Base-by-base conservation (phyloP, 805 yeast genomes). In the Spathaspora boniae region DNA sequence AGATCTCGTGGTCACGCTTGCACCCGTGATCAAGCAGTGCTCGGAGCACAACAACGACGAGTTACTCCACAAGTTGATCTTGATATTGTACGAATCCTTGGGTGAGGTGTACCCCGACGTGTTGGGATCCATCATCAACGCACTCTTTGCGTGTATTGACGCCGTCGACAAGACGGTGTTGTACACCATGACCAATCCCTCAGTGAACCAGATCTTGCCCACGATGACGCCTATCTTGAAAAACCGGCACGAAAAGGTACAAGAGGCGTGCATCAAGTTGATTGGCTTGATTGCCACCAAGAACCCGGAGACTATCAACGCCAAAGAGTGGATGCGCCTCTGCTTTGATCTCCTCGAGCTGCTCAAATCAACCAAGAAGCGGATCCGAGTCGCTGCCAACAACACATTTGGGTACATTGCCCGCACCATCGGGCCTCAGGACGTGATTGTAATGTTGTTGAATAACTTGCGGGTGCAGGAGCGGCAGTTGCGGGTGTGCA, bases 21-120 rank as follows among this genome's bases (percentile, higher is more conserved):
- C 89, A 0, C 80, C 83, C 0, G 81, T 77, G 2, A 67, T 91
- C 31, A 74, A 75, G 45, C 53, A 64, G 9, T 84, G 95, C 53
- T 74, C 70, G 6, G 50, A 50, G 15, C 60, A 52, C 15, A 83
- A 85, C 49, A 82, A 83, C 50, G 73, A 71, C 23, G 79, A 72
- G 9, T 59, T 85, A 35, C 53, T 91, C 42, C 70, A 71, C 37
- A 83, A 83, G 47, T 62, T 91, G 36, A 80, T 88, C 4, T 72
- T 84, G 16, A 80, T 89, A 11, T 63, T 93, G 22, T 87, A 83
- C 55, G 99, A 93, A 56, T 83, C 93, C 9, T 68, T 93, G 7
- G 98, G 98, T 14, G 99, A 93, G 53, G 91, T 83, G 5, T 87
- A 80, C 45, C 98, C 98, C 0, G 96, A 88, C 34, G 97, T 88